Base-by-base conservation (phyloP, 768 basidiomycete genomes). In the Tulasnella sp. region DNA sequence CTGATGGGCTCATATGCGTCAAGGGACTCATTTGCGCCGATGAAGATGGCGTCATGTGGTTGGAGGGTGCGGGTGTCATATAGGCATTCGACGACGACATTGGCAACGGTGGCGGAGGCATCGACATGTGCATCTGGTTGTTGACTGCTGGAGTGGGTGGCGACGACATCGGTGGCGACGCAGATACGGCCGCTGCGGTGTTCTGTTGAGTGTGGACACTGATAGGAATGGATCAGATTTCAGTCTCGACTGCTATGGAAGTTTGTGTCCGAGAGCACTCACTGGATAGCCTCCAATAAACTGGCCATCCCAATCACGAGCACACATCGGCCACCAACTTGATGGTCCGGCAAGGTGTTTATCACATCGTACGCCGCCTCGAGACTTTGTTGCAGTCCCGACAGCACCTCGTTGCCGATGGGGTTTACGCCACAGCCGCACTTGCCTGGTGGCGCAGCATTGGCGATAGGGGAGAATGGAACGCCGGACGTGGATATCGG, bases 361-460 rank as follows among this genome's bases (percentile, higher is more conserved):
- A 59, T 31, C 27, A 59, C 48, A 29, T 48, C 48, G 24, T 49
- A 31, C 30, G 57, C 57, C 11, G 49, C 57, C 25, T 59, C 57
- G 57, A 59, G 46, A 29, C 31, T 30, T 21, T 27, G 31, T n/a
- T 11, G 17, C 12, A 59, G 29, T 38, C 46, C 57, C 19, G 46
- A 41, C 25, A 49, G 31, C 31, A 59, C 57, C 57, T 59, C 57
- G 57, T 51, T 59, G n/a, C 57, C 57, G 5, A 59, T 59, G 27
- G 57, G 57, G 48, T 59, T 59, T n/a, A 49, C 49, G 30, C 57
- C 57, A 59, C 57, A 59, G 22, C 57, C 57, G 48, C 57, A 59
- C 10, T 59, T 42, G 24, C 24, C 54, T 7, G 54, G 42, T 22
- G 54, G 54, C 19, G 54, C 57, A 3, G 46, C 46, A 34, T 42